phyloP scores from a whole-genome alignment of 495 filamentous ascomycete genomes.

The Durotheca rogersii region DNA sequence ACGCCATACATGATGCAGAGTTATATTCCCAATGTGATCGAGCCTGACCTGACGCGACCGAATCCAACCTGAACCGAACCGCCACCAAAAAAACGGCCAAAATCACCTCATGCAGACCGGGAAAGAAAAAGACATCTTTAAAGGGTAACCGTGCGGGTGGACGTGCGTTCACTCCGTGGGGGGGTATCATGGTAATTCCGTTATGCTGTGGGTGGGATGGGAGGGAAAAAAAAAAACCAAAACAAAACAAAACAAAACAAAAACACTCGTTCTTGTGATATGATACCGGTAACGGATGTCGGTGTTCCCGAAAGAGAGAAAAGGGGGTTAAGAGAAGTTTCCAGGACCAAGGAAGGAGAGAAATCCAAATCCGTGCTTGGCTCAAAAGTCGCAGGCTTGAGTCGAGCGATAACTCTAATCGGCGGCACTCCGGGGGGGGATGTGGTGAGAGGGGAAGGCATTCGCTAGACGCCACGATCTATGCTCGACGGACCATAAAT shows the following conservation, averaged over 20 bases:
- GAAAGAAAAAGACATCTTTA: conserved; percentile 33
- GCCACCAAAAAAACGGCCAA: conserved; percentile 10
- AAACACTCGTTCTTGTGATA: conserved; percentile 16
- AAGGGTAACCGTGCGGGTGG: conserved; percentile 34
- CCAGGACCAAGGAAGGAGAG: conserved; percentile 16
- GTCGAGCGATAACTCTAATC: neutral
- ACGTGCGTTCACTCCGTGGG: conserved; percentile 39
- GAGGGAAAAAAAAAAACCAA: too few species aligned
- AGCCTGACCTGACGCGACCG: conserved; percentile 19
- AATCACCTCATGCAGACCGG: conserved; percentile 3
- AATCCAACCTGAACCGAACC: conserved; percentile 10
- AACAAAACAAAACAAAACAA: conserved; percentile 24
- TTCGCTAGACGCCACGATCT: conserved; percentile 1
- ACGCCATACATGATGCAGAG: conserved; percentile 27
- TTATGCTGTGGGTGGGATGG: conserved; percentile 39
- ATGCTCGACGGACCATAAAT: conserved; percentile 13
- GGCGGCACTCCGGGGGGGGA: conserved; percentile 1
- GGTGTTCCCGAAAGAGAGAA: conserved; percentile 11
- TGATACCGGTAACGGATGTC: conserved; percentile 15
- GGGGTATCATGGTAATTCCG: conserved; percentile 41
- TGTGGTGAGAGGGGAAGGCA: neutral
- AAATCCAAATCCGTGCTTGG: conserved; percentile 8
- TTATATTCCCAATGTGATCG: conserved; percentile 17
- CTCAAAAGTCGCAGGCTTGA: conserved; percentile 15
- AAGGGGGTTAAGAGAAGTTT: too few species aligned